Percentiles rank a stretch among this genome's conserved stretches.
These are phyloP conservation scores for Sporopachydermia quercuum DNA, from an alignment of 805 yeast species.

Conservation along the genomic window DNA sequence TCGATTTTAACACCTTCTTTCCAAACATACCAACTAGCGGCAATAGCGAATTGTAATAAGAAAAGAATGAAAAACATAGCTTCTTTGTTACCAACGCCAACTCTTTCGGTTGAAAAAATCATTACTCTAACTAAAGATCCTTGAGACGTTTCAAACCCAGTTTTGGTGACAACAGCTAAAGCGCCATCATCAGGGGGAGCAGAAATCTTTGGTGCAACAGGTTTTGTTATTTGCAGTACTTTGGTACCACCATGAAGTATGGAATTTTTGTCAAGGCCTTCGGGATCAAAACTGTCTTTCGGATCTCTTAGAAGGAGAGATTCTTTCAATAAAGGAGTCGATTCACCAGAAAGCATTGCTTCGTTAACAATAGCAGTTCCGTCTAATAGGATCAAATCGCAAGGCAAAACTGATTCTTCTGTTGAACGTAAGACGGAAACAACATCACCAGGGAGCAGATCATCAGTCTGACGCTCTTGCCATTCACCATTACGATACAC, in stretches of 20 bases:
- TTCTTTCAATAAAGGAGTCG: conserved; percentile 91
- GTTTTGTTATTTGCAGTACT: conserved; percentile 77
- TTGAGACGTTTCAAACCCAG: conserved; percentile 98
- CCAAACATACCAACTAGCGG: conserved; percentile 98
- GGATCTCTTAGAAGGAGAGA: conserved; percentile 73
- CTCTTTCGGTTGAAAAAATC: conserved; percentile 94
- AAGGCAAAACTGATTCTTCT: conserved; percentile 87
- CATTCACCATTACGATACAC: conserved; percentile 61
- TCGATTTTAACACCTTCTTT: conserved; percentile 93
- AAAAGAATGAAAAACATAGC: conserved; percentile 86
- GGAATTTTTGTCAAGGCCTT: conserved; percentile 80
- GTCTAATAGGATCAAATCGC: conserved; percentile 74
- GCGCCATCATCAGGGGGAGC: conserved; percentile 88
- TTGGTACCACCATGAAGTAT: conserved; percentile 91
- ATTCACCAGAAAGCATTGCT: conserved; percentile 98
- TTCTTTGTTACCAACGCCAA: conserved; percentile 90
- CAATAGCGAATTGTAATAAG: conserved; percentile 78
- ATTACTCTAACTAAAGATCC: conserved; percentile 94
- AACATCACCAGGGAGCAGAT: conserved; percentile 76
- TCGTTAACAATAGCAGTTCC: conserved; percentile 95
- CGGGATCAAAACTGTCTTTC: conserved; percentile 51
- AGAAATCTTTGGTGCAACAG: conserved; percentile 34
- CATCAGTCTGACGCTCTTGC: conserved; percentile 53
- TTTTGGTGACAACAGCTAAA: conserved; percentile 73
- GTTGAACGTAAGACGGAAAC: conserved; percentile 78